Percentiles rank a stretch among this genome's conserved stretches.
These are phyloP conservation scores for Sechiopsis laciniata DNA, from an alignment of 306 rosid genomes.

Conservation along the genomic window DNA sequence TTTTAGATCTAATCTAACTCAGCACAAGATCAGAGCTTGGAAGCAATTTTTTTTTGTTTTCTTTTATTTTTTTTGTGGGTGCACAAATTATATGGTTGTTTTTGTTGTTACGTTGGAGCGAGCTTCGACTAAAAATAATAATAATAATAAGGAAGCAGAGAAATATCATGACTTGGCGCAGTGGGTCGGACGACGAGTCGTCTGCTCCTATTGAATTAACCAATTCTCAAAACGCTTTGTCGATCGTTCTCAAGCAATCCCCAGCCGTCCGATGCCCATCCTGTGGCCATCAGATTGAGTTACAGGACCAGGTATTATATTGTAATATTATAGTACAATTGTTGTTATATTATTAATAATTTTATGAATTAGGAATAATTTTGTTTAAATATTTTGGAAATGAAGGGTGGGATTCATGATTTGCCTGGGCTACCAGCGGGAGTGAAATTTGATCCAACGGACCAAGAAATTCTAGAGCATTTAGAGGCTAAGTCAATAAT, in stretches of 20 bases:
- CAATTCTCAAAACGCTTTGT: neutral
- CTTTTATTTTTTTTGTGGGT: neutral
- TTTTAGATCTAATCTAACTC: neutral
- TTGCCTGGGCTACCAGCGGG: conserved; percentile 24
- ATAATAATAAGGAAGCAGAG: too few species aligned
- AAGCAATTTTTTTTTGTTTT: neutral
- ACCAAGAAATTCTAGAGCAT: conserved; percentile 23
- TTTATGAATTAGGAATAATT: too few species aligned
- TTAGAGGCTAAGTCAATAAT: conserved; percentile 12
- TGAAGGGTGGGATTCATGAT: conserved; percentile 23
- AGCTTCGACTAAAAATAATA: too few species aligned
- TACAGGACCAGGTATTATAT: conserved; percentile 19
- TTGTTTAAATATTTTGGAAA: neutral
- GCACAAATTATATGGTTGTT: conserved; percentile 13
- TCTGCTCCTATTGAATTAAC: neutral
- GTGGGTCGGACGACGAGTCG: conserved; percentile 17
- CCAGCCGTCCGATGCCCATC: conserved; percentile 20
- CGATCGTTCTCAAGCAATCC: neutral
- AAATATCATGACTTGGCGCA: conserved; percentile 20
- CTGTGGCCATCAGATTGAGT: conserved; percentile 5
- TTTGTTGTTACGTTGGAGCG: conserved; percentile 5
- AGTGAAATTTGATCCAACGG: conserved; percentile 23
- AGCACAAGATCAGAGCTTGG: conserved; percentile 1
- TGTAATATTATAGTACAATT: too few species aligned
- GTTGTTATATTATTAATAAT: too few species aligned